Evolutionary conservation across 2,329 filamentous ascomycete genomes (phyloP).

Genomic region (Huntiella moniliformis): DNA sequence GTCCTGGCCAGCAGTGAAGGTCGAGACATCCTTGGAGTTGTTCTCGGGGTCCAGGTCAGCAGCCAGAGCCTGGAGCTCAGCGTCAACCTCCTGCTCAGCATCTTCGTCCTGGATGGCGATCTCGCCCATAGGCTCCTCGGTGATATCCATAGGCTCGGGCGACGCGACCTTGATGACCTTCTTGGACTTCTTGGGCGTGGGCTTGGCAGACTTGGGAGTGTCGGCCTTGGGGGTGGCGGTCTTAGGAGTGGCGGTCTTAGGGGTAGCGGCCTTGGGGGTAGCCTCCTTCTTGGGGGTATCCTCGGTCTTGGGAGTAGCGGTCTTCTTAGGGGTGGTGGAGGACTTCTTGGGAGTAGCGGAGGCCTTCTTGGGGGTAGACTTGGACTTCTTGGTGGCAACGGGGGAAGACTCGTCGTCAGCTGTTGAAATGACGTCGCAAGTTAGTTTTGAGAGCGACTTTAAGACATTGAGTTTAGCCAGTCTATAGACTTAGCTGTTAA

Average conservation of each 20-base stretch:
- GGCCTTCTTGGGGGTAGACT: slow-evolving; percentile 20
- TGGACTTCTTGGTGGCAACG: slow-evolving; percentile 27
- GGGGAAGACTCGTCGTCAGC: slow-evolving; percentile 28
- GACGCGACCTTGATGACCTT: slow-evolving; percentile 1
- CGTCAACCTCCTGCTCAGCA: slow-evolving; percentile 23
- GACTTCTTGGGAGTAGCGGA: not conserved
- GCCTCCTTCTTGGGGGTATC: slow-evolving; percentile 15
- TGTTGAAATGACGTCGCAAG: slow-evolving; percentile 12
- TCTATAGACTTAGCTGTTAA: too few relatives aligned
- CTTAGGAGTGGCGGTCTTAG: slow-evolving; percentile 16
- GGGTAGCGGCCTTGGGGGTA: slow-evolving; percentile 13
- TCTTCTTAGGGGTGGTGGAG: slow-evolving; percentile 7
- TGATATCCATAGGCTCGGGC: slow-evolving; percentile 13
- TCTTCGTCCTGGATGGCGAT: slow-evolving; percentile 19
- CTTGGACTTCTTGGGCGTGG: slow-evolving; percentile 1
- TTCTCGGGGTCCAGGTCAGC: slow-evolving; percentile 27
- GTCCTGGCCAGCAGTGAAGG: slow-evolving; percentile 29
- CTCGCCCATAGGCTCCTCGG: slow-evolving; percentile 15
- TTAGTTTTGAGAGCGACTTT: not conserved
- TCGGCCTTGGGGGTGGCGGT: slow-evolving; percentile 3
- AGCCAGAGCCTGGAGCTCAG: slow-evolving; percentile 25
- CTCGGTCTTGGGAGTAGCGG: not conserved
- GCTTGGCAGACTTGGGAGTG: not conserved
- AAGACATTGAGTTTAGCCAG: too few relatives aligned
- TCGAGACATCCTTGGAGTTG: slow-evolving; percentile 17